Evolutionary conservation across 1,139 yeast species (phyloP).

Genomic region (Saccharomycopsis hybrid): DNA sequence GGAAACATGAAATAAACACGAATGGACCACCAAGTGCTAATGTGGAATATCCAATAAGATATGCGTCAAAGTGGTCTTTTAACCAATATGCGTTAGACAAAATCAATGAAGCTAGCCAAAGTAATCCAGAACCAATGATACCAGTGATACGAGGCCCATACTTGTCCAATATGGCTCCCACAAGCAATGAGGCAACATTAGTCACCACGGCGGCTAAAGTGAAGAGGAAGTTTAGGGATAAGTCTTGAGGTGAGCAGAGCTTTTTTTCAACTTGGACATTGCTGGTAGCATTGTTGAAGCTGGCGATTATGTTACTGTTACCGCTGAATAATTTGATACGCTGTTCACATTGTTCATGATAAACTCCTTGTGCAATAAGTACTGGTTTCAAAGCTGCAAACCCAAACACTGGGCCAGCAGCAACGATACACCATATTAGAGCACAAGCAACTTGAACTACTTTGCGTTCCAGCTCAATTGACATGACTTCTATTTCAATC

Average conservation of each 20-base stretch:
- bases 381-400: constrained; percentile 91
- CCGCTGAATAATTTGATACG: background rate
- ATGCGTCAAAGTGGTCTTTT: constrained; percentile 69
- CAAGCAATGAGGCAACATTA: constrained; percentile 75
- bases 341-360: constrained; percentile 46
- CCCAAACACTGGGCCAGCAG: constrained; percentile 93
- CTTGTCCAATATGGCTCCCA: constrained; percentile 69
- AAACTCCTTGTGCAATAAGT: constrained; percentile 70
- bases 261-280: background rate
- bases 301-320: background rate
- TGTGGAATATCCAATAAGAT: constrained; percentile 54
- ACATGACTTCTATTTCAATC: background rate
- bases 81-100: constrained; percentile 49
- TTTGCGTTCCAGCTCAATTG: background rate
- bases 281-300: background rate
- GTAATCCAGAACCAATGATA: constrained; percentile 56
- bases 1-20: constrained; percentile 71
- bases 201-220: constrained; percentile 84
- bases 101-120: constrained; percentile 47
- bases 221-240: constrained; percentile 74
- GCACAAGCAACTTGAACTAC: constrained; percentile 59
- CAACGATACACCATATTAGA: constrained; percentile 75
- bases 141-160: constrained; percentile 81
- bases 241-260: constrained; percentile 68
- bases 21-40: constrained; percentile 80